Evolutionary conservation across 345 rosid species (phyloP).

Genomic region (Murraya paniculata): DNA sequence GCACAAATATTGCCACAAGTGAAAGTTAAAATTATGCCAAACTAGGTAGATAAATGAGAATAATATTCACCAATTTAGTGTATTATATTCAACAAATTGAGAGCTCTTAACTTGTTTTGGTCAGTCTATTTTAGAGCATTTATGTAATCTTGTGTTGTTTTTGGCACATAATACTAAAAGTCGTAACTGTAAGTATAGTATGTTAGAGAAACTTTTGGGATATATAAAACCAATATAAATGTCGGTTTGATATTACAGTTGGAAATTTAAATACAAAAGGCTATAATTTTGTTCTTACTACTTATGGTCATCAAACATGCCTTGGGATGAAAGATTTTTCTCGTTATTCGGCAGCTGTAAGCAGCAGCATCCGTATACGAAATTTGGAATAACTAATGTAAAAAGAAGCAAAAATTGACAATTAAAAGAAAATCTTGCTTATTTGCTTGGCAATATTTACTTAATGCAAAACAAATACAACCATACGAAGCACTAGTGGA

Average conservation of each 20-base stretch:
- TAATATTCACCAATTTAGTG: background rate
- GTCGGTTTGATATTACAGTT: background rate
- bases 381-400: background rate
- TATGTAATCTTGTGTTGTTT: background rate
- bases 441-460: background rate
- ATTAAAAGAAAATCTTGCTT: background rate
- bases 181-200: too few relatives aligned
- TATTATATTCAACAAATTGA: background rate
- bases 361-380: background rate
- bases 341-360: background rate
- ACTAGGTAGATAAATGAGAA: background rate
- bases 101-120: background rate
- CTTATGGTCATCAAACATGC: background rate
- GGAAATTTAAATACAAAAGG: background rate
- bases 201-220: too few relatives aligned
- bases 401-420: background rate
- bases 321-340: background rate
- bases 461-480: background rate
- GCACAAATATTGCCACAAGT: too few relatives aligned
- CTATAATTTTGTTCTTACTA: background rate
- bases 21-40: background rate
- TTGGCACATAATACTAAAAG: background rate
- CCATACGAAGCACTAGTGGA: background rate
- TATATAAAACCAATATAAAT: background rate
- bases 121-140: background rate